phyloP scores from a whole-genome alignment of 1,284 basidiomycete genomes.

The Ganoderma resinaceum region DNA sequence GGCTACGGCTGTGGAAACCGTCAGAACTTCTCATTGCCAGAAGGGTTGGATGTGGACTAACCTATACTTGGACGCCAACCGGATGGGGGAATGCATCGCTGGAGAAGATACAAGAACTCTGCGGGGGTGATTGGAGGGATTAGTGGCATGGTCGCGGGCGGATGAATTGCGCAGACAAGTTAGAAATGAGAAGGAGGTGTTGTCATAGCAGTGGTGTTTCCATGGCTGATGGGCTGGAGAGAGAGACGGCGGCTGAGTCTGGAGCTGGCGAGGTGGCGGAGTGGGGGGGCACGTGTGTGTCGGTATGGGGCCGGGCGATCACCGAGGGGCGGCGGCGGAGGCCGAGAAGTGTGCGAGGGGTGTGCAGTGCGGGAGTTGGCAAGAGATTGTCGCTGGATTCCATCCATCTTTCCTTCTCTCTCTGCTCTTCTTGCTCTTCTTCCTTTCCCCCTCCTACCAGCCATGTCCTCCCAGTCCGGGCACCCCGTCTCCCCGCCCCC shows the following conservation, averaged over 20 bases:
- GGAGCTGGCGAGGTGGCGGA: conserved; percentile 10
- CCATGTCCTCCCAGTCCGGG: conserved; percentile 43
- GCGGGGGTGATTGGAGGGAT: conserved; percentile 33
- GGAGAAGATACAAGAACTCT: conserved; percentile 40
- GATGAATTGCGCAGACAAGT: neutral
- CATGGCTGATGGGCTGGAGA: conserved; percentile 1
- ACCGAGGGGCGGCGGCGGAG: conserved; percentile 6
- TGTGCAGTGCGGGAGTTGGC: neutral
- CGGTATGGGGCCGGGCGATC: conserved; percentile 8
- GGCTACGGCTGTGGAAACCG: conserved; percentile 59
- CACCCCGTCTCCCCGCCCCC: conserved; percentile 46
- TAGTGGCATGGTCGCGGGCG: conserved; percentile 15
- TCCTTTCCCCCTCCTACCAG: conserved; percentile 17
- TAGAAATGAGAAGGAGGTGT: neutral
- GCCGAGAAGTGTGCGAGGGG: conserved; percentile 5
- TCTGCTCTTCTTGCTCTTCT: conserved; percentile 26
- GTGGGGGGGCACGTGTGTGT: conserved; percentile 5
- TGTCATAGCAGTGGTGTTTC: conserved; percentile 16
- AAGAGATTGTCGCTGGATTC: conserved; percentile 15
- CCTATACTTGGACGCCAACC: conserved; percentile 39
- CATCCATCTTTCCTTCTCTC: conserved; percentile 32
- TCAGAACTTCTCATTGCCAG: conserved; percentile 4
- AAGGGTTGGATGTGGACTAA: conserved; percentile 2
- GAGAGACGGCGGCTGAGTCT: neutral
- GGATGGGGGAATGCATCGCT: conserved; percentile 39